Evolutionary conservation across 2,329 filamentous ascomycete genomes (phyloP), one percentile per base, ranked within the genome.

Genomic region (Fusarium sp.): DNA sequence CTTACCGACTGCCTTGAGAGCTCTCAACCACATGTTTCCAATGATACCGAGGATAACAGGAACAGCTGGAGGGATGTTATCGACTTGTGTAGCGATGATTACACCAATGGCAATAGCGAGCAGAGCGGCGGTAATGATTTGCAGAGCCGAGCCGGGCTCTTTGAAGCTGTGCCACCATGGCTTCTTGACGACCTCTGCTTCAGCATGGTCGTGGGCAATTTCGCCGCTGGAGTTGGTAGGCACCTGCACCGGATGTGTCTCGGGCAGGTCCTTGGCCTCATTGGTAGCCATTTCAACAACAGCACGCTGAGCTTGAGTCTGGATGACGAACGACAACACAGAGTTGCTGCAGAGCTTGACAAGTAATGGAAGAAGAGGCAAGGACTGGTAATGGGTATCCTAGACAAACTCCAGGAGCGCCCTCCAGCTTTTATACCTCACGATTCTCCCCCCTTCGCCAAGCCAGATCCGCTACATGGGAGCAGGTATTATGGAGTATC

Each of bases 61-160:
- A 2, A 77, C 82, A 2, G 81, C 78, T 7, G 77, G 74, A 0
- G 82, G 83, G 4, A 86, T 76, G 2, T 80, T 64, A 0, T 80
- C 77, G 10, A 82, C 80, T 7, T 77, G 77, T 0, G 79, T 75
- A 11, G 80, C 80, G 4, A 86, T 79, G 8, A 77, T 75, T 50
- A 86, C 55, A 38, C 83, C 84, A 38, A 86, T 85, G 11, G 73
- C 80, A 28, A 86, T 82, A 30, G 82, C 83, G n/a, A 84, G 34
- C 2, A 80, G 50, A 14, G 84, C 84, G 2, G 83, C 82, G 28
- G 76, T 70, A 67, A 86, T 79, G 62, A 86, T 86, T 67, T 86
- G 84, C 43, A 81, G 69, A 24, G 82, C 82, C 2, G 81, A 83
- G 7, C 82, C 83, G 2, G 79, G 79, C 51, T 78, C 74, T 49